These are phyloP conservation scores for Pleurozium schreberi DNA, from an alignment of 225 moss, liverwort and hornwort species.

Conservation along the genomic window DNA sequence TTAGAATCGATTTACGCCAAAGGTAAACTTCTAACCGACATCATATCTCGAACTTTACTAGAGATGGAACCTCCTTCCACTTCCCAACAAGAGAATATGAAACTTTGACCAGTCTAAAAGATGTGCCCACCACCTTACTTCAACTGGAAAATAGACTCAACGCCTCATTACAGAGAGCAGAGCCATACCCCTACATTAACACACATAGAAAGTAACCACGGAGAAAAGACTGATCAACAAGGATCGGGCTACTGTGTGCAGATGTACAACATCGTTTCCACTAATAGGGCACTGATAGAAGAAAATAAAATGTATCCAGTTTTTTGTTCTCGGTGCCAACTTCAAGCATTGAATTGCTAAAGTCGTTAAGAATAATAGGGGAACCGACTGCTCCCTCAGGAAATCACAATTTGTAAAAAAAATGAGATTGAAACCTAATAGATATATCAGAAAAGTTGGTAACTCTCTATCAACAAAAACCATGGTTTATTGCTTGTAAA, in stretches of 20 bases:
- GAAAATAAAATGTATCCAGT: background rate
- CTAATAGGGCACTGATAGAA: background rate
- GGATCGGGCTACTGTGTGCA: background rate
- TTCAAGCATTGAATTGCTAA: background rate
- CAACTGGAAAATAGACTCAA: background rate
- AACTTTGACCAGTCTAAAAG: no score
- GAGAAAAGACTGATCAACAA: background rate
- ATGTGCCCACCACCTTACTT: no score
- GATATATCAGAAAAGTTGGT: background rate
- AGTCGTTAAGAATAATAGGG: background rate
- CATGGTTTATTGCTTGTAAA: background rate
- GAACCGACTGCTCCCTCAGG: background rate
- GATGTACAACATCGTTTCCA: background rate
- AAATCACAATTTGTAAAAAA: background rate
- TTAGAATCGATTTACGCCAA: slow-evolving; percentile 64
- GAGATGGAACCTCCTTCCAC: no score
- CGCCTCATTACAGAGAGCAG: background rate
- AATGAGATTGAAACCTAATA: background rate
- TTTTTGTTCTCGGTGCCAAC: background rate
- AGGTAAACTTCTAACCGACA: slow-evolving; percentile 4
- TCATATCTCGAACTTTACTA: background rate
- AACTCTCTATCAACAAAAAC: background rate
- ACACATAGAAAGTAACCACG: background rate
- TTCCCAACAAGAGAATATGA: no score
- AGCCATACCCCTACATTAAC: background rate